Conservation (phyloP, 78 protist genomes). For the Dictyostelium intermedium region DNA sequence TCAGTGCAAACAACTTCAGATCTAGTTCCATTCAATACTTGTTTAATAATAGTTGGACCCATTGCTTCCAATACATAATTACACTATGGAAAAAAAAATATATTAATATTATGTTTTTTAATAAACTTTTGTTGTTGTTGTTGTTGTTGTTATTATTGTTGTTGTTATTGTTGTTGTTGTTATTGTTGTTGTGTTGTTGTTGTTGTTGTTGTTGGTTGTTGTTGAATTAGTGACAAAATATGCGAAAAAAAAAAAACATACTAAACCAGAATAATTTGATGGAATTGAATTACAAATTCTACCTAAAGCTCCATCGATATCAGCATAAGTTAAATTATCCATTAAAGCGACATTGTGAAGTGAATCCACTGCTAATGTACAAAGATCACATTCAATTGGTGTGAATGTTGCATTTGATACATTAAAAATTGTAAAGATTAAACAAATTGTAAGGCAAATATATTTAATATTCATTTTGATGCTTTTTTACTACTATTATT, state of each 20-base stretch:
- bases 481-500: no score
- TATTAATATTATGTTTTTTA: neutral
- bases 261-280: neutral
- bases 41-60: conserved; percentile 9
- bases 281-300: conserved; percentile 42
- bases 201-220: no score
- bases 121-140: no score
- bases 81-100: neutral
- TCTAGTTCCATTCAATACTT: conserved; percentile 18
- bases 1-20: neutral
- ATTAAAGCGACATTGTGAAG: neutral
- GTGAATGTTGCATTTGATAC: neutral
- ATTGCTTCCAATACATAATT: neutral
- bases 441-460: neutral
- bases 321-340: conserved; percentile 5
- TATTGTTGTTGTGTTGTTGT: no score
- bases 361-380: conserved; percentile 13
- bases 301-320: conserved; percentile 5
- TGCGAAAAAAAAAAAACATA: neutral
- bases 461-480: neutral
- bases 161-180: no score
- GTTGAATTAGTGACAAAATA: no score
- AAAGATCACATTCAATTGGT: conserved; percentile 44
- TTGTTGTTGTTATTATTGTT: no score
- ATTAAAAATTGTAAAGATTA: neutral